Percentiles rank a stretch among this genome's conserved stretches.
phyloP scores from a whole-genome alignment of 768 basidiomycete species.

The Lactarius hatsudake region DNA sequence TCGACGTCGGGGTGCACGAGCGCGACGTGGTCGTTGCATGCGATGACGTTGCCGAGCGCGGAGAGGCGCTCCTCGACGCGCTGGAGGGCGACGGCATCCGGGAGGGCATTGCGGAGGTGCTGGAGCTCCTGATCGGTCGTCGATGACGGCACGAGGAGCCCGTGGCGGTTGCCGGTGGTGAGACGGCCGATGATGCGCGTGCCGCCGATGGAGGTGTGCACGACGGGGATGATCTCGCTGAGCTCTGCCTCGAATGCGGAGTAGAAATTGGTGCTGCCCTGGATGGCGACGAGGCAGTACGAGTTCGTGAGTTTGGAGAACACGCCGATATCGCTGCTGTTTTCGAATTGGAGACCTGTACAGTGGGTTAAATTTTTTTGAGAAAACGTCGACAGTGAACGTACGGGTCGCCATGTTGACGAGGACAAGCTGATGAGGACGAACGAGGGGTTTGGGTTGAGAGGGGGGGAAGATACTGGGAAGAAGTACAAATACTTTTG shows the following conservation, averaged over 20 bases:
- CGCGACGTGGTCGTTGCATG: conserved; percentile 98
- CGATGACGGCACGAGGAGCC: conserved; percentile 91
- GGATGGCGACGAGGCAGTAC: conserved; percentile 92
- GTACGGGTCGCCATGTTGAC: conserved; percentile 62
- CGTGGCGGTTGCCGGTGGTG: conserved; percentile 97
- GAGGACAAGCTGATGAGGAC: not conserved
- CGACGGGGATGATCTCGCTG: conserved; percentile 89
- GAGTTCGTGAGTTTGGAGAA: conserved; percentile 98
- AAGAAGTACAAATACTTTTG: not conserved
- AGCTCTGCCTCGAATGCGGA: conserved; percentile 96
- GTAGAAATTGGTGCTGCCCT: conserved; percentile 96
- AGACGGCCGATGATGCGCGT: conserved; percentile 92
- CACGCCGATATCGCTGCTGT: conserved; percentile 93
- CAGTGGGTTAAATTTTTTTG: not conserved
- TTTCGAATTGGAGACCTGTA: conserved; percentile 87
- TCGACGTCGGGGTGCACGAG: conserved; percentile 98
- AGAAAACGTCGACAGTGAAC: conserved; percentile 29
- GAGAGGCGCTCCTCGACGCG: conserved; percentile 96
- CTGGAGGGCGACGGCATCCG: conserved; percentile 90
- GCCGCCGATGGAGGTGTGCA: conserved; percentile 93
- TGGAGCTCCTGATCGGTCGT: conserved; percentile 98
- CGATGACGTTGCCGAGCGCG: conserved; percentile 97
- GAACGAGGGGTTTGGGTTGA: not conserved
- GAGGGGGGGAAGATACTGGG: not conserved
- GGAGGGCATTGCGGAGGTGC: conserved; percentile 93